Conservation (phyloP, 2,329 filamentous ascomycete genomes). For the Colletotrichum cordylinicola region DNA sequence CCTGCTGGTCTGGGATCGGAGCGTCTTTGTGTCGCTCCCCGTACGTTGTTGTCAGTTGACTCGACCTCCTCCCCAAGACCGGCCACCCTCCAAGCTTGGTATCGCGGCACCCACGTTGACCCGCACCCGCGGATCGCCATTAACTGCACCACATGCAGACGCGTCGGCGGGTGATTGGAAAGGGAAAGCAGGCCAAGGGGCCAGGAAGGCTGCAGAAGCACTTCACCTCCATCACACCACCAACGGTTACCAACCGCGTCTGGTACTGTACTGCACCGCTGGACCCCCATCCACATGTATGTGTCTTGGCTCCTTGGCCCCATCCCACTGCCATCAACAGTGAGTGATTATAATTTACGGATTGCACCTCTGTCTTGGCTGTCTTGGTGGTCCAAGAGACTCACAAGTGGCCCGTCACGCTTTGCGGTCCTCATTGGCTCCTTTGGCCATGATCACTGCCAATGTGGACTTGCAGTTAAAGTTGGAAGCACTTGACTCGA, state of each 20-base stretch:
- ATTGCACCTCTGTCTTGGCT: background rate
- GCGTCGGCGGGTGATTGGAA: background rate
- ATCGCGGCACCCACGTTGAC: constrained; percentile 8
- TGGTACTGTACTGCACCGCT: background rate
- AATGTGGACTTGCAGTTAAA: background rate
- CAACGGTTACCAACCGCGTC: background rate
- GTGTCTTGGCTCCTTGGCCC: constrained; percentile 2
- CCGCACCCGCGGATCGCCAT: constrained; percentile 18
- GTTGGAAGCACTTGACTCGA: background rate
- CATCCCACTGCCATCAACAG: background rate
- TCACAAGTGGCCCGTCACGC: background rate
- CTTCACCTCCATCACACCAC: background rate
- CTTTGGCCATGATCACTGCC: background rate
- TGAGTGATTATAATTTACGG: background rate
- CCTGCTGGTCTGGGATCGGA: background rate
- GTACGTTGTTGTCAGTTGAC: background rate
- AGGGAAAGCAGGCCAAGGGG: background rate
- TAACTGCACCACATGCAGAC: background rate
- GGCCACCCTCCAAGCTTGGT: background rate
- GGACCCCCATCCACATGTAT: background rate
- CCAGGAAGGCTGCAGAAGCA: background rate
- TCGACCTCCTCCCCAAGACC: background rate
- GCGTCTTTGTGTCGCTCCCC: background rate
- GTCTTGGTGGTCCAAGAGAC: background rate
- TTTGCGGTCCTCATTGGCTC: background rate